These are phyloP conservation scores for Avena sativa DNA, from an alignment of 176 grass and related monocot species.

Conservation along the genomic window DNA sequence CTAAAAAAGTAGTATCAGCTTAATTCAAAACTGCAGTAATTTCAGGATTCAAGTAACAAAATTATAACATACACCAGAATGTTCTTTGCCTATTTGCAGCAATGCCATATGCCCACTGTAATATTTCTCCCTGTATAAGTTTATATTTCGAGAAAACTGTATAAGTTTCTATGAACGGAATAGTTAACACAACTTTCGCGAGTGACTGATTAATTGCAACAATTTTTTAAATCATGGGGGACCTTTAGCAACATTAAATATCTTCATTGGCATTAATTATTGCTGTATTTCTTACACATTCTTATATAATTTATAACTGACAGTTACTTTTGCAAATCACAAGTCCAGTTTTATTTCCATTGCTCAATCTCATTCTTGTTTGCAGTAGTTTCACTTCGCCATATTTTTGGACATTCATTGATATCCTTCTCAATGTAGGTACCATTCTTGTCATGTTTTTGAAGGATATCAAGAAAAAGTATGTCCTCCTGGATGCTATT, in stretches of 20 bases:
- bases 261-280: background rate
- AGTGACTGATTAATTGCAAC: background rate
- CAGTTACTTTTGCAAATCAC: background rate
- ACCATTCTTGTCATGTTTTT: constrained; percentile 22
- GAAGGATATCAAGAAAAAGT: constrained; percentile 26
- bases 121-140: background rate
- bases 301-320: background rate
- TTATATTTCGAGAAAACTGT: background rate
- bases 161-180: too few relatives aligned
- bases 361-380: background rate
- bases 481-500: constrained; percentile 24
- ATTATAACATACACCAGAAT: too few relatives aligned
- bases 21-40: too few relatives aligned
- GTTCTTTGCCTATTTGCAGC: background rate
- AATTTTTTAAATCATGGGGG: background rate
- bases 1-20: too few relatives aligned
- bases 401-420: background rate
- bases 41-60: too few relatives aligned
- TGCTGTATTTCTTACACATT: background rate
- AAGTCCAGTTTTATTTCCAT: background rate
- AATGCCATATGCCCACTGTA: background rate
- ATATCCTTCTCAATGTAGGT: constrained; percentile 6
- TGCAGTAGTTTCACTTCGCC: too few relatives aligned
- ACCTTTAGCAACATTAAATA: background rate
- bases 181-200: background rate